These are phyloP conservation scores for Backusella parvicylindrica DNA, from an alignment of 192 early-diverging fungal genomes.

Conservation along the genomic window DNA sequence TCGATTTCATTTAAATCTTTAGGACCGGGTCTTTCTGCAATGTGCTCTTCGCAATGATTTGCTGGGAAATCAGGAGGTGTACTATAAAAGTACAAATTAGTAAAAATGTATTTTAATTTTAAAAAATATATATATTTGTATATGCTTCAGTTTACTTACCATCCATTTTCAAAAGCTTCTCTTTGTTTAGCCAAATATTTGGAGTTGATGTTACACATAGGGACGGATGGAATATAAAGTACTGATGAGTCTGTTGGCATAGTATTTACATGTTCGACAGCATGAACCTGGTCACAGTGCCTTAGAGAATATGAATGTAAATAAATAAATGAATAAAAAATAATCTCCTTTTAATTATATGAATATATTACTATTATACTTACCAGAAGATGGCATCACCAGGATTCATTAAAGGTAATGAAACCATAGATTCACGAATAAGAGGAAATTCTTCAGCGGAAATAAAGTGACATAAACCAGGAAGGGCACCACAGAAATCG, in stretches of 20 bases:
- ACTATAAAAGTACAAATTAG: constrained; percentile 10
- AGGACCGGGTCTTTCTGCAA: constrained; percentile 21
- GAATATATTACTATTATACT: background rate
- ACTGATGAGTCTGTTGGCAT: constrained; percentile 25
- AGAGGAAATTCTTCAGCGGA: constrained; percentile 16
- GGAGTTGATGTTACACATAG: constrained; percentile 25
- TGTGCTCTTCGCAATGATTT: constrained; percentile 17
- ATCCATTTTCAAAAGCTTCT: constrained; percentile 19
- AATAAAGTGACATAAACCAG: constrained; percentile 18
- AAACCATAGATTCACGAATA: constrained; percentile 28
- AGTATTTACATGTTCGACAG: constrained; percentile 19
- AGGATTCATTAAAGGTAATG: constrained; percentile 18
- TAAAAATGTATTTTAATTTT: background rate
- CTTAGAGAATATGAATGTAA: background rate
- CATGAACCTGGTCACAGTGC: constrained; percentile 30
- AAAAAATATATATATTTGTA: background rate
- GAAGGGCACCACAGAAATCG: constrained; percentile 25
- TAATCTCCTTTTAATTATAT: background rate
- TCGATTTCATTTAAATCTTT: background rate
- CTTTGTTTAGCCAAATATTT: constrained; percentile 14
- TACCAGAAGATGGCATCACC: constrained; percentile 37
- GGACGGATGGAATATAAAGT: constrained; percentile 30
- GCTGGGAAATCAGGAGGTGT: constrained; percentile 33
- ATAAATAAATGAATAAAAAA: background rate
- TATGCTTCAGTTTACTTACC: constrained; percentile 8